Evolutionary conservation across 768 basidiomycete genomes (phyloP).

Genomic region (Mycena epipterygia): DNA sequence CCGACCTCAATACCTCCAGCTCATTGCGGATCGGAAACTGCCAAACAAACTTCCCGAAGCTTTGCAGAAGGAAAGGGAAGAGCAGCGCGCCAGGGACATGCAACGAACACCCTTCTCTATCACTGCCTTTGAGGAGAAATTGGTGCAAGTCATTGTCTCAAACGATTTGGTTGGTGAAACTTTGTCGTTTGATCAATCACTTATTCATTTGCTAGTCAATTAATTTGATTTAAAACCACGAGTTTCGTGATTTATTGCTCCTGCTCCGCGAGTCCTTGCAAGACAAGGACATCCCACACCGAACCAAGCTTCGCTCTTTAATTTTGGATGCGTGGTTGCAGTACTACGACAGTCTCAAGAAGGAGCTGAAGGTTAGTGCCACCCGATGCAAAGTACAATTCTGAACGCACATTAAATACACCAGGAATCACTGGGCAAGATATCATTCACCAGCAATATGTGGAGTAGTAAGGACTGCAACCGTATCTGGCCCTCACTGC

Average conservation of each 20-base stretch:
- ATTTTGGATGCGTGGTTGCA: constrained; percentile 40
- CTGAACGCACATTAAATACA: constrained; percentile 11
- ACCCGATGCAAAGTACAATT: neutral
- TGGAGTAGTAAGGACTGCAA: constrained; percentile 23
- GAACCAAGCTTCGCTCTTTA: constrained; percentile 36
- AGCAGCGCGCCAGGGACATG: constrained; percentile 21
- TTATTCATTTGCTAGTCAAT: constrained; percentile 39
- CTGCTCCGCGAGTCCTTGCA: constrained; percentile 39
- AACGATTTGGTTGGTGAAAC: constrained; percentile 16
- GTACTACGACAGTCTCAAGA: constrained; percentile 40
- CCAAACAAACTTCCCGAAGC: constrained; percentile 21
- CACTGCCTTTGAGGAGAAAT: constrained; percentile 13
- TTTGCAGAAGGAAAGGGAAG: constrained; percentile 10
- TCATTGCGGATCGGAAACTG: constrained; percentile 12
- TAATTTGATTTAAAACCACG: constrained; percentile 43
- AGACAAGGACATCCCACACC: constrained; percentile 43
- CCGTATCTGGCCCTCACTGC: constrained; percentile 16
- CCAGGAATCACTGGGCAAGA: constrained; percentile 19
- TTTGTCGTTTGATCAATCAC: constrained; percentile 10
- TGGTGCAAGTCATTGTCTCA: constrained; percentile 19
- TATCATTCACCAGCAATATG: constrained; percentile 18
- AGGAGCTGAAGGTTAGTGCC: constrained; percentile 40
- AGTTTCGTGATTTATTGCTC: constrained; percentile 44
- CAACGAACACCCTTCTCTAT: constrained; percentile 17
- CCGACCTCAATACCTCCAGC: constrained; percentile 1